A percentile compares a stretch with the other conserved stretches of the same genome.
Conservation (phyloP, 768 basidiomycete species). For the Neoboletus brunneissimus region DNA sequence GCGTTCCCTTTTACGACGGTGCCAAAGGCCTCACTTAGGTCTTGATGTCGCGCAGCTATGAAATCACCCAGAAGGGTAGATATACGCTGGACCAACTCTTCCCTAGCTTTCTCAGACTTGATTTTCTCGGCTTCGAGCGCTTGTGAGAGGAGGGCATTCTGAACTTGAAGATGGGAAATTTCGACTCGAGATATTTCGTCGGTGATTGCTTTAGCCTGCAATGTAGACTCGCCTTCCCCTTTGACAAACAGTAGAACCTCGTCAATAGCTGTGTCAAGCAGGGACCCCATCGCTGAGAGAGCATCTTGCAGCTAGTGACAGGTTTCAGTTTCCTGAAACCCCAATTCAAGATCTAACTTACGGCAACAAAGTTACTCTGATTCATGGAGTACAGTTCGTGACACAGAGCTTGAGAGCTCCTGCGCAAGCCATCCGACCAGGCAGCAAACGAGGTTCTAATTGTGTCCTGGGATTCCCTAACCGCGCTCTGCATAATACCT, state of each 20-base stretch:
- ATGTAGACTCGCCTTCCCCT: slow-evolving; percentile 49
- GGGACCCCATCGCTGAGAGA: slow-evolving; percentile 52
- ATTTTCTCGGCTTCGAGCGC: slow-evolving; percentile 65
- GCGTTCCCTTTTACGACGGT: slow-evolving; percentile 54
- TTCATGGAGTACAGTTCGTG: slow-evolving; percentile 44
- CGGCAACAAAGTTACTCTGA: slow-evolving; percentile 44
- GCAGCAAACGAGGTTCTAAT: slow-evolving; percentile 49
- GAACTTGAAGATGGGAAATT: slow-evolving; percentile 59
- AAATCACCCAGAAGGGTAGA: slow-evolving; percentile 71
- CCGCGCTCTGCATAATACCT: slow-evolving; percentile 41
- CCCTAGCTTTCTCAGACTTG: slow-evolving; percentile 65
- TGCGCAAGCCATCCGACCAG: slow-evolving; percentile 56
- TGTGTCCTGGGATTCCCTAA: slow-evolving; percentile 52
- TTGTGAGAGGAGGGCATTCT: slow-evolving; percentile 62
- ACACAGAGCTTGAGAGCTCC: slow-evolving; percentile 47
- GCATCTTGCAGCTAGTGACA: slow-evolving; percentile 49
- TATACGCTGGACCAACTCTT: slow-evolving; percentile 72
- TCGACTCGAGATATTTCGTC: slow-evolving; percentile 49
- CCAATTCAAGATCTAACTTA: slow-evolving; percentile 25
- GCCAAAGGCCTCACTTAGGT: slow-evolving; percentile 56
- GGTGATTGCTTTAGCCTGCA: slow-evolving; percentile 47
- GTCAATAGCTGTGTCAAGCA: slow-evolving; percentile 58
- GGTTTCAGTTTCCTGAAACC: slow-evolving; percentile 4
- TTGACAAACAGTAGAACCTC: slow-evolving; percentile 58
- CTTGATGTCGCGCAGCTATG: slow-evolving; percentile 62